Evolutionary conservation across 1,139 yeast genomes (phyloP).

Genomic region (Eremothecium gossypii): DNA sequence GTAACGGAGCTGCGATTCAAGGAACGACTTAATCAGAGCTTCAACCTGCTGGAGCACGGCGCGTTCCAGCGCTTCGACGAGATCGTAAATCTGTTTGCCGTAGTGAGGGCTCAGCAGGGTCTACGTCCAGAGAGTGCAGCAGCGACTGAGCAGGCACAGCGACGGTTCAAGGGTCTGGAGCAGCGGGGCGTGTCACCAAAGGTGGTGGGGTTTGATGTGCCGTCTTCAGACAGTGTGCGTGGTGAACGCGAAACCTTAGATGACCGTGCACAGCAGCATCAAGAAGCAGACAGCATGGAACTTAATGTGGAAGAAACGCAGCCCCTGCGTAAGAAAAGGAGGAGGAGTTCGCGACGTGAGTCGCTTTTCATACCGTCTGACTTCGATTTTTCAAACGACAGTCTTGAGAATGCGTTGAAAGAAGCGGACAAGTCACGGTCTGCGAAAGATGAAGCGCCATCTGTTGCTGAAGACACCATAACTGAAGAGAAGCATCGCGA

Average conservation of each 20-base stretch:
- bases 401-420: slow-evolving; percentile 14
- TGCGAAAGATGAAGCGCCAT: not conserved
- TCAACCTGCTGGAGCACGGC: slow-evolving; percentile 35
- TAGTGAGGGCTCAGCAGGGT: slow-evolving; percentile 32
- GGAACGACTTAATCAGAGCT: slow-evolving; percentile 30
- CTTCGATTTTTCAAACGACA: slow-evolving; percentile 15
- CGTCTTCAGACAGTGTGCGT: not conserved
- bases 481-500: not conserved
- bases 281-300: slow-evolving; percentile 3
- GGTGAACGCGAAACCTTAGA: not conserved
- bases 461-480: not conserved
- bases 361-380: slow-evolving; percentile 32
- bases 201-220: slow-evolving; percentile 3
- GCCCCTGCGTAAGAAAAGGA: slow-evolving; percentile 24
- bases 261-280: not conserved
- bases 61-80: slow-evolving; percentile 39
- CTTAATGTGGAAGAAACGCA: slow-evolving; percentile 9
- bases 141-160: not conserved
- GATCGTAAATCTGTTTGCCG: slow-evolving; percentile 34
- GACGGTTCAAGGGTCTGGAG: not conserved
- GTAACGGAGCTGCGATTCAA: slow-evolving; percentile 27
- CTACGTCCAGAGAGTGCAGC: slow-evolving; percentile 9
- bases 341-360: slow-evolving; percentile 33
- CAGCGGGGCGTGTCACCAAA: not conserved
- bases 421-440: slow-evolving; percentile 12